These are phyloP conservation scores for Eutrema salsugineum DNA, from an alignment of 441 rosid species.

Conservation along the genomic window DNA sequence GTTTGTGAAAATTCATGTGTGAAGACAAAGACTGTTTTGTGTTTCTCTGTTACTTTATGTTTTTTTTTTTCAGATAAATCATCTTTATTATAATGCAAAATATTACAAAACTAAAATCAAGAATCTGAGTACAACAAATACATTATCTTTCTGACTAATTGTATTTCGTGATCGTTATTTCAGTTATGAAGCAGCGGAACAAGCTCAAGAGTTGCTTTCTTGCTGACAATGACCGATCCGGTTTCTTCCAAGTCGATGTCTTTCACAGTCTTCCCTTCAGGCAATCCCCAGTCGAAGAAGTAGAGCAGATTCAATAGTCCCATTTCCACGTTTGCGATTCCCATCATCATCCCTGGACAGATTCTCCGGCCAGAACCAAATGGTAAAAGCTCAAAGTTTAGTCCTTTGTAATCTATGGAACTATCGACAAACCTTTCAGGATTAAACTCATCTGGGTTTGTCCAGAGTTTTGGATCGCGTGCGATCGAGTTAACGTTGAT, in stretches of 20 bases:
- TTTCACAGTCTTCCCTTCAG: conserved; percentile 8
- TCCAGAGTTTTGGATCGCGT: conserved; percentile 1
- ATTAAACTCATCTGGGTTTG: not conserved
- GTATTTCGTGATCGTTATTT: not conserved
- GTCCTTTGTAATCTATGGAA: conserved; percentile 3
- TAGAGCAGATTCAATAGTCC: conserved; percentile 6
- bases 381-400: conserved; percentile 16
- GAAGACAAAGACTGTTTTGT: too few species aligned
- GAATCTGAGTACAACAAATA: not conserved
- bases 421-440: not conserved
- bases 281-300: conserved; percentile 43
- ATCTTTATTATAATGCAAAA: too few species aligned
- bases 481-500: not conserved
- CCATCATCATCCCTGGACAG: conserved; percentile 21
- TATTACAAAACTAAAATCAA: not conserved
- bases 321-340: not conserved
- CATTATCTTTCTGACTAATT: not conserved
- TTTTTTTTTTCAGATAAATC: too few species aligned
- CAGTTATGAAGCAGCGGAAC: not conserved
- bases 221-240: conserved; percentile 7
- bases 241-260: conserved; percentile 27
- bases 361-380: conserved; percentile 34
- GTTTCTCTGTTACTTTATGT: too few species aligned
- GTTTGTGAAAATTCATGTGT: too few species aligned
- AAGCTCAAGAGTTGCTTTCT: conserved; percentile 2